Conservation (phyloP, 2,329 filamentous ascomycete species). For the Fusarium sacchari region DNA sequence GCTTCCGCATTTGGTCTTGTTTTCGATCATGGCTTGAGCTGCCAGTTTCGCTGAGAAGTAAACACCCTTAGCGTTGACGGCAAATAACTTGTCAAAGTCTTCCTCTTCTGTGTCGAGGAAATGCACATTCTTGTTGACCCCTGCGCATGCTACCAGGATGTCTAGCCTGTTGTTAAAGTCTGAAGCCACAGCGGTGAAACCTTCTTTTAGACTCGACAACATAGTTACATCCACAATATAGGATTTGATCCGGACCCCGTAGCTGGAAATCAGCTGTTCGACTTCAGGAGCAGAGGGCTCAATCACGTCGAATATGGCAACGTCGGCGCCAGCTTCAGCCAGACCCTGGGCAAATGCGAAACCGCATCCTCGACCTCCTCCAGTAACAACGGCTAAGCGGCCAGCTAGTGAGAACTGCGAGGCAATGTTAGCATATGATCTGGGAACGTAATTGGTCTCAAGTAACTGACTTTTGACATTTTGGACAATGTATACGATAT, state of each 20-base stretch:
- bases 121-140: constrained; percentile 67
- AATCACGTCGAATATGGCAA: constrained; percentile 70
- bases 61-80: constrained; percentile 73
- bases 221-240: constrained; percentile 62
- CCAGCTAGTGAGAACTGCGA: constrained; percentile 58
- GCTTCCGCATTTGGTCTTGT: constrained; percentile 60
- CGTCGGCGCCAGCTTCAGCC: constrained; percentile 63
- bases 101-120: constrained; percentile 68
- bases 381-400: constrained; percentile 56
- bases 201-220: constrained; percentile 62
- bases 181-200: constrained; percentile 55
- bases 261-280: constrained; percentile 55
- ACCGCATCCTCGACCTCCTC: constrained; percentile 70
- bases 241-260: constrained; percentile 53
- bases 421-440: not conserved
- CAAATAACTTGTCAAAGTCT: constrained; percentile 71
- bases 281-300: constrained; percentile 57
- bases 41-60: constrained; percentile 66
- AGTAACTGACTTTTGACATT: not conserved
- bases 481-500: not conserved
- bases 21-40: constrained; percentile 61
- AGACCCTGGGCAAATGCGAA: constrained; percentile 68
- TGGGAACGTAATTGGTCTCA: not conserved
- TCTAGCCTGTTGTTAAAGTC: constrained; percentile 62
- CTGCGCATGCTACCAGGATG: constrained; percentile 67